A percentile compares a stretch with the other conserved stretches of the same genome.
phyloP scores from a whole-genome alignment of 2,329 filamentous ascomycete species.

The Chaetomiaceae sp. region DNA sequence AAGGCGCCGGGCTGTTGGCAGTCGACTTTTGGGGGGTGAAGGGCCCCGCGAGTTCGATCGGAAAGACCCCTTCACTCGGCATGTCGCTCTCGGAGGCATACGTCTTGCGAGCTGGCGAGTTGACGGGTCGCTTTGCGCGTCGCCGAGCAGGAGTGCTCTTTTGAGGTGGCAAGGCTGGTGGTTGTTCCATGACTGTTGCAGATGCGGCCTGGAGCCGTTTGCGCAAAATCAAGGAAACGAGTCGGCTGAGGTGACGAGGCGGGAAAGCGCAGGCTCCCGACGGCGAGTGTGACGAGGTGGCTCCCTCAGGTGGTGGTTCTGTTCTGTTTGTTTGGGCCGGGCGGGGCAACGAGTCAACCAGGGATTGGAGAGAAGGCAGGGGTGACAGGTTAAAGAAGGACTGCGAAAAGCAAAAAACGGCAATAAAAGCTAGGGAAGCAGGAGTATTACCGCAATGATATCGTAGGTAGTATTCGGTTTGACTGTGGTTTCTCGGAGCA shows the following conservation, averaged over 20 bases:
- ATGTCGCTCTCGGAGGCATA: constrained; percentile 58
- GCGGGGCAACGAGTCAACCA: constrained; percentile 8
- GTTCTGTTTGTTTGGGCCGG: constrained; percentile 12
- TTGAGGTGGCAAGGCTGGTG: constrained; percentile 20
- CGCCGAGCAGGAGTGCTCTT: constrained; percentile 38
- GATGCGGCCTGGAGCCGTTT: constrained; percentile 1
- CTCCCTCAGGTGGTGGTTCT: background rate
- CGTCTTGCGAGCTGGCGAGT: constrained; percentile 44
- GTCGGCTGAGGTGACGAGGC: background rate
- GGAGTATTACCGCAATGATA: constrained; percentile 18
- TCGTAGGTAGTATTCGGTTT: constrained; percentile 19
- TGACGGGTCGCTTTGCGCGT: constrained; percentile 36
- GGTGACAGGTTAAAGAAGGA: constrained; percentile 5
- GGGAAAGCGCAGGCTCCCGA: constrained; percentile 5
- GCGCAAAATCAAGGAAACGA: background rate
- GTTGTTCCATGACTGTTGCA: constrained; percentile 26
- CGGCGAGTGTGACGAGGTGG: constrained; percentile 1
- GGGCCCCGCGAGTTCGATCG: constrained; percentile 34
- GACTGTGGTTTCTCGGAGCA: constrained; percentile 25
- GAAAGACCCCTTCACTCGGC: constrained; percentile 33
- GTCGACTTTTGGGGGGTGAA: constrained; percentile 45
- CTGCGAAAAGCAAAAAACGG: constrained; percentile 10
- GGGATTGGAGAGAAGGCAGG: constrained; percentile 8
- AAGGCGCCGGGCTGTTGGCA: constrained; percentile 34
- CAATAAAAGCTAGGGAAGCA: constrained; percentile 9